These are phyloP conservation scores for Bolboschoenoplectus hybrid DNA, from an alignment of 202 grass and related monocot species.

Conservation along the genomic window DNA sequence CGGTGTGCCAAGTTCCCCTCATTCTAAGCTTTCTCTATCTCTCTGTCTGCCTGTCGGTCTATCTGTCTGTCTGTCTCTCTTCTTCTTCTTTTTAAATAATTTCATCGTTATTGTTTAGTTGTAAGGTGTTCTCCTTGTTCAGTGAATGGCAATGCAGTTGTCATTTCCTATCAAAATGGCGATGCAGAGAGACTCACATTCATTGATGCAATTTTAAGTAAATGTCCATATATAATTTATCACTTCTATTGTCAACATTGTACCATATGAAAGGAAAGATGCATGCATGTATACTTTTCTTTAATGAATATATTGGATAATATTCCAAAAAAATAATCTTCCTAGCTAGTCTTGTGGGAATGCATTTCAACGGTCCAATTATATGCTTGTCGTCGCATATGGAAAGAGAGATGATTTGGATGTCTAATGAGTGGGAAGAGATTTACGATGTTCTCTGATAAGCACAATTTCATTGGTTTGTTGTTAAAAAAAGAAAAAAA, in stretches of 20 bases:
- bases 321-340: background rate
- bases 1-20: conserved; percentile 47
- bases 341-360: background rate
- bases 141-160: background rate
- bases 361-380: background rate
- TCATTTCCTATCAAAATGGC: background rate
- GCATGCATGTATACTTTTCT: background rate
- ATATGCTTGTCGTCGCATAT: background rate
- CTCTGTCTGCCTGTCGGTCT: too few species aligned
- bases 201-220: background rate
- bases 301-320: background rate
- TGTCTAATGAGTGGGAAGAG: background rate
- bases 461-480: background rate
- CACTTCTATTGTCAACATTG: background rate
- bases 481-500: too few species aligned
- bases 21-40: background rate
- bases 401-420: background rate
- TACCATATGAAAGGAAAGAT: background rate
- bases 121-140: background rate
- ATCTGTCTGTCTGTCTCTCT: too few species aligned
- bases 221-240: conserved; percentile 9
- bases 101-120: background rate
- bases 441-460: background rate
- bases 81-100: background rate
- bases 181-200: background rate